Conservation (phyloP, 257 asterid species). For the Nicotiana noctiflora region DNA sequence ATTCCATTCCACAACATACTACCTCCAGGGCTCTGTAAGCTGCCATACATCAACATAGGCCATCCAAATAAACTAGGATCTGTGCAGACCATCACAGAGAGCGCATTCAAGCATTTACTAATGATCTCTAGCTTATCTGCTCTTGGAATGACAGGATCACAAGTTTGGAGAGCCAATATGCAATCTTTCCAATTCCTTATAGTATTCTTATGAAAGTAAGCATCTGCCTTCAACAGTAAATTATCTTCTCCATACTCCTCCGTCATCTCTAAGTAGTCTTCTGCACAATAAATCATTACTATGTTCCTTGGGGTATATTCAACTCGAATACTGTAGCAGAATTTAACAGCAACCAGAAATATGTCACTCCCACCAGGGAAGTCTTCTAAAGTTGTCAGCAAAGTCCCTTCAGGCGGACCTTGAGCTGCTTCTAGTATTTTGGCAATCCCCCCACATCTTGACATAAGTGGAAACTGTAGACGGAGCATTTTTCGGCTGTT, state of each 20-base stretch:
- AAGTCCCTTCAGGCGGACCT: slow-evolving; percentile 23
- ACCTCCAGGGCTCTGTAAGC: slow-evolving; percentile 95
- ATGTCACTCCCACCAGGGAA: slow-evolving; percentile 79
- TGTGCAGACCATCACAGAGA: slow-evolving; percentile 84
- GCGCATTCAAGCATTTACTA: slow-evolving; percentile 52
- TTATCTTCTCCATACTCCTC: slow-evolving; percentile 79
- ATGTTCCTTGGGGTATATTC: slow-evolving; percentile 70
- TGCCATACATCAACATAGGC: slow-evolving; percentile 98
- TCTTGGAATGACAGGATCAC: slow-evolving; percentile 53
- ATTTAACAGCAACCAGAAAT: slow-evolving; percentile 50
- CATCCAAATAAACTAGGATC: slow-evolving; percentile 92
- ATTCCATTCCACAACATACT: slow-evolving; percentile 98
- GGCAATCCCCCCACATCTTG: slow-evolving; percentile 79
- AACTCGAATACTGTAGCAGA: slow-evolving; percentile 66
- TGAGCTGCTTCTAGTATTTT: slow-evolving; percentile 47
- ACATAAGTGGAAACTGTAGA: slow-evolving; percentile 82
- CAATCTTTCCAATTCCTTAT: slow-evolving; percentile 75
- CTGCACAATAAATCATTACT: slow-evolving; percentile 71
- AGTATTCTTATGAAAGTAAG: slow-evolving; percentile 59
- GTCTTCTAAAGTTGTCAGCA: slow-evolving; percentile 39
- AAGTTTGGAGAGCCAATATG: slow-evolving; percentile 82
- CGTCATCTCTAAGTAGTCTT: slow-evolving; percentile 79
- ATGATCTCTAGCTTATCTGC: slow-evolving; percentile 75
- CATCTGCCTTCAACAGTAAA: slow-evolving; percentile 58
- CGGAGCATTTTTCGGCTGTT: slow-evolving; percentile 12